These are phyloP conservation scores for Ogataea chonburiensis DNA, from an alignment of 805 yeast genomes.

Conservation along the genomic window DNA sequence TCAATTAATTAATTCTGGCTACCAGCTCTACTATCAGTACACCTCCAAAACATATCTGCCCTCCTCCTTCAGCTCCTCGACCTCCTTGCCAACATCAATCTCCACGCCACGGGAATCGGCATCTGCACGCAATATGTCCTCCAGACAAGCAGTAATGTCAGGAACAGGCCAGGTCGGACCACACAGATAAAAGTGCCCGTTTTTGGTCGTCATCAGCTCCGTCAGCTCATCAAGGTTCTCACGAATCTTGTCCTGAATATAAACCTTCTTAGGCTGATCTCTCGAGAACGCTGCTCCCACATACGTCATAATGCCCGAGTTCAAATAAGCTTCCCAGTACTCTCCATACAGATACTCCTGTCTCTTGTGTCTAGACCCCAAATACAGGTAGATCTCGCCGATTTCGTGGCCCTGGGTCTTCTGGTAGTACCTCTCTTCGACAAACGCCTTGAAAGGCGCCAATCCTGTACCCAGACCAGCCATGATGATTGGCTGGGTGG, in stretches of 20 bases:
- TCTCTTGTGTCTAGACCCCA: constrained; percentile 93
- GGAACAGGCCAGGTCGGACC: constrained; percentile 99
- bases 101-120: constrained; percentile 65
- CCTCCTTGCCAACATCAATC: constrained; percentile 72
- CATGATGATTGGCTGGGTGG: constrained; percentile 91
- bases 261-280: constrained; percentile 92
- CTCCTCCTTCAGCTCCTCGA: constrained; percentile 90
- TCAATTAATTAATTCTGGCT: no score
- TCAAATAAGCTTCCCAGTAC: constrained; percentile 93
- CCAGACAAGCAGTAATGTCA: constrained; percentile 85
- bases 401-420: constrained; percentile 82
- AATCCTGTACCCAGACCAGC: constrained; percentile 97
- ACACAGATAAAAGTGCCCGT: constrained; percentile 92
- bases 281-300: constrained; percentile 98
- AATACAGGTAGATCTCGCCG: constrained; percentile 82
- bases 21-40: no score
- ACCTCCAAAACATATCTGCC: constrained; percentile 93
- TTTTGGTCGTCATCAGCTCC: constrained; percentile 71
- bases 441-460: constrained; percentile 97
- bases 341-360: constrained; percentile 97
- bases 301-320: constrained; percentile 88
- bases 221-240: constrained; percentile 71
- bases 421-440: constrained; percentile 95
- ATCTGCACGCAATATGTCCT: constrained; percentile 72
- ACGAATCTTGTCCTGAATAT: constrained; percentile 90